phyloP scores from a whole-genome alignment of 2,329 filamentous ascomycete genomes.

The Nemania sp. region DNA sequence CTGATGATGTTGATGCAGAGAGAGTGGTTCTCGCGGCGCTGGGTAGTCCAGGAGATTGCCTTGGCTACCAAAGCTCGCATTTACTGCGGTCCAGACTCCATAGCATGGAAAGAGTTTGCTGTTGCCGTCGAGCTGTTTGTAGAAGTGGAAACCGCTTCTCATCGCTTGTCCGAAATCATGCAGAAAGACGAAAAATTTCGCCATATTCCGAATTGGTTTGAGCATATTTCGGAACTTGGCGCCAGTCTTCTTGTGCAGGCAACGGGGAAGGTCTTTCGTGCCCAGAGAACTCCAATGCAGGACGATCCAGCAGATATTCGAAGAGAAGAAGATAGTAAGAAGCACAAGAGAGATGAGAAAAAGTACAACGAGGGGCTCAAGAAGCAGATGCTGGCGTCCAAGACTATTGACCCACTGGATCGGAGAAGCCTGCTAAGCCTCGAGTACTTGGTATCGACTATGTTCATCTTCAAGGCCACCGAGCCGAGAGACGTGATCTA shows the following conservation, averaged over 20 bases:
- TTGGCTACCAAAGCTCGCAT: conserved; percentile 42
- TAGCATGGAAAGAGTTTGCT: conserved; percentile 45
- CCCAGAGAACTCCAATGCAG: conserved; percentile 2
- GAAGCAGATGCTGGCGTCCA: conserved; percentile 9
- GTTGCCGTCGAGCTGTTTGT: conserved; percentile 46
- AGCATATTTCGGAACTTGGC: conserved; percentile 19
- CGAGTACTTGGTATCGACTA: conserved; percentile 24
- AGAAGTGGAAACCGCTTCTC: conserved; percentile 44
- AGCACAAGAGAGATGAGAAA: background rate
- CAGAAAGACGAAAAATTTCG: conserved; percentile 16
- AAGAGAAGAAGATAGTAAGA: background rate
- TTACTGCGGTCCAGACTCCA: conserved; percentile 43
- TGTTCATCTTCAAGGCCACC: conserved; percentile 19
- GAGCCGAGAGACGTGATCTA: conserved; percentile 28
- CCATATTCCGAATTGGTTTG: conserved; percentile 25
- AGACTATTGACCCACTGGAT: conserved; percentile 2
- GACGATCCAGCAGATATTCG: background rate
- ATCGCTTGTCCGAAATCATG: conserved; percentile 29
- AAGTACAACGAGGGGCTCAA: conserved; percentile 3
- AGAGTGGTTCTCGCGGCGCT: conserved; percentile 47
- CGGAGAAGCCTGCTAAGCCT: conserved; percentile 12
- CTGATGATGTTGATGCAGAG: conserved; percentile 45
- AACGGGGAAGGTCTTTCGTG: conserved; percentile 23
- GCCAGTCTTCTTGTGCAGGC: conserved; percentile 24
- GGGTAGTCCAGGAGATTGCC: conserved; percentile 50